Evolutionary conservation across 257 asterid species (phyloP), one percentile per base, ranked within the genome.

Genomic region (Anisodus tanguticus): DNA sequence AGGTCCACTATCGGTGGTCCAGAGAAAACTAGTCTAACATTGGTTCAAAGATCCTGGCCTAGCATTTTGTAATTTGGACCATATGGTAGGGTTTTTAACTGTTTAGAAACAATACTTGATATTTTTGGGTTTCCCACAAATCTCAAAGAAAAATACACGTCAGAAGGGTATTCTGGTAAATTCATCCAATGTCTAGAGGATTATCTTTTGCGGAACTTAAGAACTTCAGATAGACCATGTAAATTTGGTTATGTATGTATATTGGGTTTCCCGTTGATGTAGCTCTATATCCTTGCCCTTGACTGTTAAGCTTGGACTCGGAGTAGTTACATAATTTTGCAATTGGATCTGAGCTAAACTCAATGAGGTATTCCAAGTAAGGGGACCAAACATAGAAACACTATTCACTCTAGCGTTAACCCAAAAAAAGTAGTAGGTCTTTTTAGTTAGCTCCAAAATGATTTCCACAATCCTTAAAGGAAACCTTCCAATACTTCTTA

Each of bases 11-110:
- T 26, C 4, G 8, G 64, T 51, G 49, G 49, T 77, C 82, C 47
- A 77, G 49, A 69, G 49, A 35, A 77, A 8, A 53, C 43, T 77
- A 26, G 31, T 31, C 19, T 31, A 26, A 53, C 47, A 53, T 77
- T 77, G 64, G 64, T 31, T 77, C 64, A 77, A 76, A 49, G 82
- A 54, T 12, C 81, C 63, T 12, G 81, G 22, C 62, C 63, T 76
- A 76, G 81, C 63, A 76, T 49, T 77, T 77, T 53, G 64, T 53
- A 0, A 15, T 53, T 51, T 77, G 60, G 47, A 53, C 64, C 47
- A 7, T 8, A 8, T 77, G 82, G 64, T 31, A 53, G 64, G 49
- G 49, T 8, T 31, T 77, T 66, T 11, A n/a, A 31, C 31, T 66
- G 43, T 31, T 66, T 66, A 35, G 72, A 66, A 66, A n/a, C 35